Conservation (phyloP, 768 basidiomycete species). For the Hypholoma fasciculare region DNA sequence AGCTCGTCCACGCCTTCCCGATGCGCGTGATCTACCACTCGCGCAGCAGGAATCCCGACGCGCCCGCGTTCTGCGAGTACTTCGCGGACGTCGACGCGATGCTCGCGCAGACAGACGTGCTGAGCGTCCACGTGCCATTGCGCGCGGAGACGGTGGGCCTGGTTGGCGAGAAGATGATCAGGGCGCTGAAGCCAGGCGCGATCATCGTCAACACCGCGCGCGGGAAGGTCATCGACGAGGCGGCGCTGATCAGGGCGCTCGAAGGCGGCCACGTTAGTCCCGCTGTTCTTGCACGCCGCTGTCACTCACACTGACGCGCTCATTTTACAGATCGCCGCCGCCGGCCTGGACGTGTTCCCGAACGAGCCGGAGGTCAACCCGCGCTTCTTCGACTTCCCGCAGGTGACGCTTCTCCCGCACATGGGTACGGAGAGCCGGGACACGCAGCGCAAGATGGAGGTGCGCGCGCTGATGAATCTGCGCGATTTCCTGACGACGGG, state of each 20-base stretch:
- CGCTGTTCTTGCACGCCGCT: neutral
- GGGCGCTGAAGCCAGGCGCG: conserved; percentile 73
- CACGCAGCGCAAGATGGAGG: conserved; percentile 79
- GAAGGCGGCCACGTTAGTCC: conserved; percentile 81
- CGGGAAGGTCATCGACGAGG: conserved; percentile 90
- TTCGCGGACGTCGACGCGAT: conserved; percentile 62
- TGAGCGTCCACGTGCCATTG: conserved; percentile 86
- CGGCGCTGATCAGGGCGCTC: conserved; percentile 80
- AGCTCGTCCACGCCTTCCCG: conserved; percentile 76
- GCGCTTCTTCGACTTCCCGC: conserved; percentile 75
- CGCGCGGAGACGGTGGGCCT: conserved; percentile 70
- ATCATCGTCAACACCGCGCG: conserved; percentile 87
- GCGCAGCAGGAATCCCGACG: conserved; percentile 53
- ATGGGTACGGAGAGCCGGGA: conserved; percentile 90
- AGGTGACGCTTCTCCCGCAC: conserved; percentile 86
- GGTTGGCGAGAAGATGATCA: conserved; percentile 75
- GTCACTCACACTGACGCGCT: conserved; percentile 4
- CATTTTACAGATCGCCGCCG: conserved; percentile 61
- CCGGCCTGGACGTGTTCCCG: conserved; percentile 86
- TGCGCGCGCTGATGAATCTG: conserved; percentile 79
- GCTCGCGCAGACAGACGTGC: conserved; percentile 71
- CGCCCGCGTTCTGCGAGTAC: conserved; percentile 79
- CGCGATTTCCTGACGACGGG: conserved; percentile 68
- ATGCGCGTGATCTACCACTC: conserved; percentile 90
- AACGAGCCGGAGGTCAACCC: conserved; percentile 83